phyloP scores from a whole-genome alignment of 139 green algal species.

The Pedinophyceae sp. region DNA sequence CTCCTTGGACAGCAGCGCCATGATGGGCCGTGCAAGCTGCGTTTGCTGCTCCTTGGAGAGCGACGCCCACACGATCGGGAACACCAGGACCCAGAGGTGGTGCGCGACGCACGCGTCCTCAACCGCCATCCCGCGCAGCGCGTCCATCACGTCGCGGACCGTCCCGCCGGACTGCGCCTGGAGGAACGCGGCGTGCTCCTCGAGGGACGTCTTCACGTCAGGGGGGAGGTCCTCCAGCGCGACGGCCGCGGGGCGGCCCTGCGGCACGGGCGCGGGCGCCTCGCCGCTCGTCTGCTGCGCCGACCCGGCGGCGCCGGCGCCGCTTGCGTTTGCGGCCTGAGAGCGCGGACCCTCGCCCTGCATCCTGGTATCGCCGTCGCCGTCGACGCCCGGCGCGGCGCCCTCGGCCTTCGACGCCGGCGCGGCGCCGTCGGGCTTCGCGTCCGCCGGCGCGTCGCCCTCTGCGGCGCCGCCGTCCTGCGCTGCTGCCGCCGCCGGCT shows the following conservation, averaged over 20 bases:
- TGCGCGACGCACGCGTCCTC: slow-evolving; percentile 42
- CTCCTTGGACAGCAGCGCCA: slow-evolving; percentile 73
- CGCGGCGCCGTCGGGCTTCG: too few relatives aligned
- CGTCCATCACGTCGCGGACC: slow-evolving; percentile 52
- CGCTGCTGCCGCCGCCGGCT: not conserved
- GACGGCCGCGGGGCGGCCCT: not conserved
- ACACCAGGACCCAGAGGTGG: slow-evolving; percentile 85
- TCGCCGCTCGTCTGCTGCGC: not conserved
- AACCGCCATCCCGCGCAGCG: slow-evolving; percentile 60
- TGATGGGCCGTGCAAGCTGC: slow-evolving; percentile 84
- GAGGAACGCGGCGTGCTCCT: slow-evolving; percentile 43
- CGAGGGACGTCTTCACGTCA: not conserved
- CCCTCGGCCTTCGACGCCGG: too few relatives aligned
- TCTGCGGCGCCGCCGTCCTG: not conserved
- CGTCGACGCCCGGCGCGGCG: not conserved
- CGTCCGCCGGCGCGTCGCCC: too few relatives aligned
- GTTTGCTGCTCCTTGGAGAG: slow-evolving; percentile 75
- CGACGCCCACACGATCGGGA: slow-evolving; percentile 95
- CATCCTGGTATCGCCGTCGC: slow-evolving; percentile 4
- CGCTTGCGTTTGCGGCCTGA: too few relatives aligned
- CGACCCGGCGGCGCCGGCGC: too few relatives aligned
- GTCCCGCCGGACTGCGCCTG: slow-evolving; percentile 12
- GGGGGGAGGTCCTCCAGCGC: not conserved
- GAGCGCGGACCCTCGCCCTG: too few relatives aligned
- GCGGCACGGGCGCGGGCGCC: too few relatives aligned